Conservation (phyloP, 2,329 filamentous ascomycete genomes). For the Endoconidiophora laricicola region DNA sequence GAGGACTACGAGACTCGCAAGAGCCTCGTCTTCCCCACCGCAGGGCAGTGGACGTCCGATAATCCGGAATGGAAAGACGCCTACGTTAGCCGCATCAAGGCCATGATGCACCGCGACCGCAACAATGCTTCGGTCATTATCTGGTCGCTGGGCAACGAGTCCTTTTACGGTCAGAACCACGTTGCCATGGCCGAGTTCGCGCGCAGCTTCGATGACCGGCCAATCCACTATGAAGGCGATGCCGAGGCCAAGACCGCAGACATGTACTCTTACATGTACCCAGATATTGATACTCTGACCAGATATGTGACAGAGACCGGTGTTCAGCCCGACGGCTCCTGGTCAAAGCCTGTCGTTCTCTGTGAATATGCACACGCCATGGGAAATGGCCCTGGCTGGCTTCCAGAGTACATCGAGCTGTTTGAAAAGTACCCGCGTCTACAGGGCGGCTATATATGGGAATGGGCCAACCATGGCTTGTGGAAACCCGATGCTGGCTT, state of each 20-base stretch:
- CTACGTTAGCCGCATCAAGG: slow-evolving; percentile 49
- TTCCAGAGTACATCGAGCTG: slow-evolving; percentile 49
- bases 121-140: slow-evolving; percentile 50
- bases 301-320: slow-evolving; percentile 22
- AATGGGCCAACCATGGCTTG: slow-evolving; percentile 43
- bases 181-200: slow-evolving; percentile 50
- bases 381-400: slow-evolving; percentile 41
- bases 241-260: slow-evolving; percentile 40
- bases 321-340: slow-evolving; percentile 18
- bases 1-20: slow-evolving; percentile 20
- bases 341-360: slow-evolving; percentile 39
- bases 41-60: slow-evolving; percentile 37
- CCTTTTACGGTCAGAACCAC: slow-evolving; percentile 53
- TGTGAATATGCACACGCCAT: slow-evolving; percentile 46
- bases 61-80: slow-evolving; percentile 45
- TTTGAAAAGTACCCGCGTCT: slow-evolving; percentile 35
- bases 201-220: slow-evolving; percentile 39
- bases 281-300: slow-evolving; percentile 29
- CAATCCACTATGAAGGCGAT: slow-evolving; percentile 52
- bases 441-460: slow-evolving; percentile 51
- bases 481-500: slow-evolving; percentile 30
- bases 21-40: slow-evolving; percentile 12
- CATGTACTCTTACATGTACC: slow-evolving; percentile 51
- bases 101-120: slow-evolving; percentile 43
- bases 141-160: slow-evolving; percentile 58